Evolutionary conservation across 257 asterid genomes (phyloP), one percentile per base, ranked within the genome.

Genomic region (Anisodus acutangulus): DNA sequence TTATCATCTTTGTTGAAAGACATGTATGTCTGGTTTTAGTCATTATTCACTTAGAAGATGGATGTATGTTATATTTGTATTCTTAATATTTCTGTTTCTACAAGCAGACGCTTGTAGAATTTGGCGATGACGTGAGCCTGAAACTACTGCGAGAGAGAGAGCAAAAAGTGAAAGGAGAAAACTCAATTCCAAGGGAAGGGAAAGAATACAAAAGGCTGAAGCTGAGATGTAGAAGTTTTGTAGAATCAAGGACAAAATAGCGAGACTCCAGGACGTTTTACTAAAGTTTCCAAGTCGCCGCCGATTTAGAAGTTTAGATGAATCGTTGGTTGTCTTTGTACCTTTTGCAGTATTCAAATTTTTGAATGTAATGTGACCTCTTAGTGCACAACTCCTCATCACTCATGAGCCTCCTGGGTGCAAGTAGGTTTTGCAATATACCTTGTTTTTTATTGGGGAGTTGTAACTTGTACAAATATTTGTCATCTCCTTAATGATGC

Each of bases 221-320:
- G 84, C 84, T 4, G 93, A 92, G 85, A 91, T 95, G 97, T 91
- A 92, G 87, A 89, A 90, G 88, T 94, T 95, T n/a, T 93, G 98
- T 81, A 85, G 82, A 86, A 87, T 95, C 82, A 93, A 94, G 93
- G 89, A 87, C 85, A 92, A 87, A 88, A 87, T 94, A 79, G 93
- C 90, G 82, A 88, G 87, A 85, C 85, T 95, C 83, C 94, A 89
- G 87, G 87, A 86, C 79, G 59, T 87, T 69, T 81, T 95, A 47
- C 91, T 15, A 70, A 85, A 89, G 83, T 82, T 92, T 87, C 94
- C 93, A 8, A 82, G 72, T 63, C 70, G 83, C 45, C 84, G 87
- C 78, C 76, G 43, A 22, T 22, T 22, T 51, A 84, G 85, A 63
- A 95, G 88, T 68, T 79, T 86, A 62, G 87, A 66, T 19, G 88